Evolutionary conservation across 2,329 filamentous ascomycete genomes (phyloP), one percentile per base, ranked within the genome.

Genomic region (Colletotrichum chrysophilum): DNA sequence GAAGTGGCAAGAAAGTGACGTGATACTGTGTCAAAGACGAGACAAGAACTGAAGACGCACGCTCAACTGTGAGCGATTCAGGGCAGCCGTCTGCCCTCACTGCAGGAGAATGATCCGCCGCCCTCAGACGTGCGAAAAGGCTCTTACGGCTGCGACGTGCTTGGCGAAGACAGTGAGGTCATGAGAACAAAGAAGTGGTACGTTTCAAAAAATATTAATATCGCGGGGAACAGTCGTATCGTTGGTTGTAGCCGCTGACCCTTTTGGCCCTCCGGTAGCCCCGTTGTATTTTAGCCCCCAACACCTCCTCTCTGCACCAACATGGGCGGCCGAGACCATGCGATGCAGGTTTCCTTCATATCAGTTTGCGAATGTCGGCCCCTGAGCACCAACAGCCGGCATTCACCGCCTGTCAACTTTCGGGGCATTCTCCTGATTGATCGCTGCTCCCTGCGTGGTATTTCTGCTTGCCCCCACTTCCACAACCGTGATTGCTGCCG

Each of bases 11-110:
- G 9, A 1, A 48, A 21, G 43, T 48, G 43, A 3, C 43, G 18
- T n/a, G 43, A 48, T 48, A 21, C 18, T 21, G 43, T 48, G 10
- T 48, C 1, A 21, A 21, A 12, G 43, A 48, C 18, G n/a, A 21
- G 18, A 1, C 18, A 48, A 48, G 43, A 21, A 3, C 2, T 48
- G 9, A 21, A 21, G 2, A 48, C 43, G n/a, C 43, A 0, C 43
- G 18, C 3, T 48, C 43, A 48, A 3, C 43, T 48, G 0, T n/a
- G 18, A 4, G 0, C 0, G 18, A 5, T 18, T 2, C 38, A 10
- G 5, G 38, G 18, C 38, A n/a, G 18, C 18, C 5, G 1, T 10
- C 38, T n/a, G n/a, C 43, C n/a, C 18, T 48, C 43, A 5, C 10
- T 2, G 10, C 3, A 48, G 5, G 5, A 43, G 38, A 21, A 48